Evolutionary conservation across 768 basidiomycete genomes (phyloP), one percentile per base, ranked within the genome.

Genomic region (Phanerochaete sordida): DNA sequence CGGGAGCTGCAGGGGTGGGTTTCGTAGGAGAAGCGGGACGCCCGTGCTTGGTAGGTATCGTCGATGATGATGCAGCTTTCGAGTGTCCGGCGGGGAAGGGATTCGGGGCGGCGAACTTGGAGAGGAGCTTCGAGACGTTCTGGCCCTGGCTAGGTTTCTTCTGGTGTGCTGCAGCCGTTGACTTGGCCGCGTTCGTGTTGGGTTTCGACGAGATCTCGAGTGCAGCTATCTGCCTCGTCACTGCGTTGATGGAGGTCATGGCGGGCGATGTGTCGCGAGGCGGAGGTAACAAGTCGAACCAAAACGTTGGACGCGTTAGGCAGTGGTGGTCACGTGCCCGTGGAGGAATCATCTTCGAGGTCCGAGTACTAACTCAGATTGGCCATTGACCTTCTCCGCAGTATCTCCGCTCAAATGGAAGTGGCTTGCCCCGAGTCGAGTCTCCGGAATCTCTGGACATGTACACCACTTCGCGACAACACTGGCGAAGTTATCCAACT

Each of bases 31-130:
- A 65, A 3, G 56, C 35, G 27, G 62, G 57, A 19, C 33, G 33
- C 62, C 37, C 16, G 1, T 31, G 35, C 21, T 60, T 66, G 21
- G 52, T 58, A 5, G 64, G 54, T 24, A 66, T 37, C 19, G 67
- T 59, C 9, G 57, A 60, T 5, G 65, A 51, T 2, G 70, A 65
- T 2, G 62, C 50, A 26, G 64, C 52, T 61, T 69, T 69, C 43
- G 61, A 59, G 7, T 57, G 45, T n/a, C 63, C 60, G 21, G 66
- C 35, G 0, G 71, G 58, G 28, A 65, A 66, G 9, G 83, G 81
- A 64, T 86, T 83, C 0, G 89, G 86, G 2, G 87, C 81, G 11
- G 86, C 87, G 64, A 81, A 91, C 74, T 91, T 92, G 1, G 85
- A 84, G 59, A 90, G 79, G 12, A 91, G 79, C 70, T 90, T 91